phyloP scores from a whole-genome alignment of 1,284 basidiomycete species.

The Fomes fomentarius region DNA sequence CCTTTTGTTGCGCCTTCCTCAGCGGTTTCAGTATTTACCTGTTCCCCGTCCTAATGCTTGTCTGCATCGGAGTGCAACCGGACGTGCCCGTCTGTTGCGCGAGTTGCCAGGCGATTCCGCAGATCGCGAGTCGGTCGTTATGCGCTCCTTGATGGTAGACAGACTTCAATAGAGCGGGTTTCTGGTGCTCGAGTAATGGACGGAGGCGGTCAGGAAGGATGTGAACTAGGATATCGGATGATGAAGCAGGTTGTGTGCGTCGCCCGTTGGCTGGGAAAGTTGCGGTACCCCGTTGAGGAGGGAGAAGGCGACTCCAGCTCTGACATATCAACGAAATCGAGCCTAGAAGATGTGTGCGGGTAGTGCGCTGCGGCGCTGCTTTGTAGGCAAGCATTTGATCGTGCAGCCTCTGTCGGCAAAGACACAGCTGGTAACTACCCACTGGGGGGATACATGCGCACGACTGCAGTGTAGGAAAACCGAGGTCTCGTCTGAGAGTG shows the following conservation, averaged over 20 bases:
- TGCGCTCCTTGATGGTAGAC: constrained; percentile 45
- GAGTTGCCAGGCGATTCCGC: constrained; percentile 89
- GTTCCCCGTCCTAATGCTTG: constrained; percentile 29
- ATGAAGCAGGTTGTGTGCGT: constrained; percentile 23
- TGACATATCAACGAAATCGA: background rate
- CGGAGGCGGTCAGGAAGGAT: constrained; percentile 43
- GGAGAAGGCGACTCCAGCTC: constrained; percentile 3
- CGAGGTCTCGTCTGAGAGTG: constrained; percentile 9
- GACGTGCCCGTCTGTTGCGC: constrained; percentile 66
- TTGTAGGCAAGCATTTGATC: constrained; percentile 3
- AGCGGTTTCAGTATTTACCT: background rate
- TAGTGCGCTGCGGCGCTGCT: background rate
- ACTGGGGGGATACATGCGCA: constrained; percentile 2
- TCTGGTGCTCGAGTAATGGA: constrained; percentile 55
- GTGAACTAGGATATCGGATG: constrained; percentile 23
- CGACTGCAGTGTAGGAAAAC: constrained; percentile 17
- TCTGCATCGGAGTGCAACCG: constrained; percentile 40
- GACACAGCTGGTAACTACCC: constrained; percentile 19
- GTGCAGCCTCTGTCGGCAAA: constrained; percentile 5
- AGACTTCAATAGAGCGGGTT: constrained; percentile 56
- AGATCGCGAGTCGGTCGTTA: constrained; percentile 87
- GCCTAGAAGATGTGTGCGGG: constrained; percentile 5
- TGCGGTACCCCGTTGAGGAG: constrained; percentile 21
- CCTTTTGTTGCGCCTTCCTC: background rate
- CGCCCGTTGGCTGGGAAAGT: constrained; percentile 33